Base-by-base conservation (phyloP, 1,139 yeast genomes). In the Suhomyces bokatorum region DNA sequence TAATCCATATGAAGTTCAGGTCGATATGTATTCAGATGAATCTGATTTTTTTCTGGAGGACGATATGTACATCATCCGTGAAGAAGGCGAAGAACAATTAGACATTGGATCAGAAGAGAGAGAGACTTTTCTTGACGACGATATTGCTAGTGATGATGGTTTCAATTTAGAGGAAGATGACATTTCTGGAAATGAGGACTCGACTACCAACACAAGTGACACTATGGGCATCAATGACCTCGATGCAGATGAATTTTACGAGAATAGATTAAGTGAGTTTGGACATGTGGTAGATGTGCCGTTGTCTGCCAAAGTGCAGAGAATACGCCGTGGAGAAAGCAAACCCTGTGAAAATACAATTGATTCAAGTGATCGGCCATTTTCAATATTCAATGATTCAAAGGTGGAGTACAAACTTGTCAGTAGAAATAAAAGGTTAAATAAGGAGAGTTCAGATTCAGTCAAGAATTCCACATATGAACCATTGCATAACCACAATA, bases 401-500 rank as follows among this genome's bases (percentile, higher is more conserved):
- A 8, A 13, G 3, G 32, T 30, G 32, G 32, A 30, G 17, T 30
- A 30, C 16, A 30, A 30, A 7, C 32, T 13, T 30, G 17, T 30
- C 32, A 13, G n/a, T 3, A 26, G n/a, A 7, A 26, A 30, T 12
- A 15, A 30, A 13, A 30, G 7, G 32, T 13, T 6, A 8, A 9
- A 28, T 28, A 8, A 20, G 6, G 24, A 20, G 2, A 20, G 8
- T 7, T 20, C 9, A 20, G 24, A 20, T 20, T 6, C 6, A 7
- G 8, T 20, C 24, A 20, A 20, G 6, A 13, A 15, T 8, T 30
- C 32, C 17, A 7, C 5, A 13, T 13, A 6, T 4, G 4, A 63
- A n/a, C 72, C 73, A 1, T 24, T 47, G 9, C 58, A 60, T 40
- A 53, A 65, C 22, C 58, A 62, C 32, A 63, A 57, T 32, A 63